Percentiles rank a stretch among this genome's conserved stretches.
phyloP scores from a whole-genome alignment of 768 basidiomycete species.

The Kwoniella sp. region DNA sequence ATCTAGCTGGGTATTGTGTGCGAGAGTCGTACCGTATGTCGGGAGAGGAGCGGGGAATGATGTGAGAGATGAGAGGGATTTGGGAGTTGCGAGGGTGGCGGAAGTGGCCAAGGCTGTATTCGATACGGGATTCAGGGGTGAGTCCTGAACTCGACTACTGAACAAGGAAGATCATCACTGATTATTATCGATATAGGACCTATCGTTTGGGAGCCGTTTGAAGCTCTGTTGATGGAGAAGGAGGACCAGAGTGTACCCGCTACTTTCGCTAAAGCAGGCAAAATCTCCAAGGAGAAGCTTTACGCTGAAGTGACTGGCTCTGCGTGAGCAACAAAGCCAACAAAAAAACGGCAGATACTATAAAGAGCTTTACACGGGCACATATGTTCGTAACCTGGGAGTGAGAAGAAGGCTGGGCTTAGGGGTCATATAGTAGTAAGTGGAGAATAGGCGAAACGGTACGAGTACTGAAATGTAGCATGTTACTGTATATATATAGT shows the following conservation, averaged over 20 bases:
- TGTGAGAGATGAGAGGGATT: slow-evolving; percentile 7
- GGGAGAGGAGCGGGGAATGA: slow-evolving; percentile 21
- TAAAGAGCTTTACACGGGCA: no score
- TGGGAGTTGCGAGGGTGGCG: slow-evolving; percentile 16
- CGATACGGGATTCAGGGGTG: slow-evolving; percentile 25
- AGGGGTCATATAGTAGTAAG: no score
- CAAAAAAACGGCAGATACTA: no score
- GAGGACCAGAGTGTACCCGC: slow-evolving; percentile 13
- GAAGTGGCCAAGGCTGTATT: slow-evolving; percentile 25
- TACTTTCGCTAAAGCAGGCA: slow-evolving; percentile 12
- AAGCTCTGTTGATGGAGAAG: slow-evolving; percentile 14
- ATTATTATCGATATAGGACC: no score
- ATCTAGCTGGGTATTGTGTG: slow-evolving; percentile 23
- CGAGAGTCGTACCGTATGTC: slow-evolving; percentile 19
- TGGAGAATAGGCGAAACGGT: no score
- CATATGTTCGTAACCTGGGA: no score
- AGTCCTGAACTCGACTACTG: no score
- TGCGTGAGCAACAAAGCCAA: neutral
- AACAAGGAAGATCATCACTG: no score
- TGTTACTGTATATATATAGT: no score
- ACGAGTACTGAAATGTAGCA: no score
- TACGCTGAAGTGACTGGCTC: slow-evolving; percentile 1
- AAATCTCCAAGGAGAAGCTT: slow-evolving; percentile 5
- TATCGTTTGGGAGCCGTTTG: slow-evolving; percentile 20
- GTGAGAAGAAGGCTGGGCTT: no score